These are phyloP conservation scores for Fomes fomentarius DNA, from an alignment of 1,284 basidiomycete genomes.

Conservation along the genomic window DNA sequence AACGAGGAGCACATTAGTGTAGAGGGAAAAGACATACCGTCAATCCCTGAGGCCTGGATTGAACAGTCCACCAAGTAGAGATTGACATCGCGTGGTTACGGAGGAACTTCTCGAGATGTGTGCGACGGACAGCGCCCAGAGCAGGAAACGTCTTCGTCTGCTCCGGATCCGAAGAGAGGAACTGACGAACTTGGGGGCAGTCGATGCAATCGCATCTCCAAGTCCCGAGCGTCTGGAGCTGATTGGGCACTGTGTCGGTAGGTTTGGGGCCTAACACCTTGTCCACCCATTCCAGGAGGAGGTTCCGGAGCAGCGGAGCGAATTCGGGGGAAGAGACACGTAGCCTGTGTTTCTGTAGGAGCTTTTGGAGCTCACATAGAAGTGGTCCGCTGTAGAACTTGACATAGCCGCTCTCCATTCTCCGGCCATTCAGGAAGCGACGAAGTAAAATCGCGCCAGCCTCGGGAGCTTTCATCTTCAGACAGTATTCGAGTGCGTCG, in stretches of 20 bases:
- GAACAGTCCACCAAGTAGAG: conserved; percentile 2
- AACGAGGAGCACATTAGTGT: no score
- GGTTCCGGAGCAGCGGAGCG: conserved; percentile 1
- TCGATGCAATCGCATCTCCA: conserved; percentile 6
- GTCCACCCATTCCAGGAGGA: neutral
- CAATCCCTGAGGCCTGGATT: conserved; percentile 1
- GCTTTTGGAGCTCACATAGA: conserved; percentile 2
- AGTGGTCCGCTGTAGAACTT: conserved; percentile 8
- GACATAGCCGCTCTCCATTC: neutral
- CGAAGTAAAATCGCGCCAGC: neutral
- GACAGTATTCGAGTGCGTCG: neutral
- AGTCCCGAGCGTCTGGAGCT: neutral
- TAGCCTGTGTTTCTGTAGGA: conserved; percentile 5
- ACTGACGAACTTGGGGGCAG: neutral
- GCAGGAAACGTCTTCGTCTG: neutral
- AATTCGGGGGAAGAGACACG: neutral
- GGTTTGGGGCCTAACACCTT: conserved; percentile 7
- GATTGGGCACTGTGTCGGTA: neutral
- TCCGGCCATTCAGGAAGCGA: neutral
- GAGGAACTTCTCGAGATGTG: conserved; percentile 11
- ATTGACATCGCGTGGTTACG: neutral
- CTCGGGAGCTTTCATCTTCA: neutral
- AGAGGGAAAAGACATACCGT: neutral
- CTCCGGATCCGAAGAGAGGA: conserved; percentile 7
- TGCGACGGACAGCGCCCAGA: conserved; percentile 3